Base-by-base conservation (phyloP, 176 grass and related monocot species). In the Cenchrus americanus region DNA sequence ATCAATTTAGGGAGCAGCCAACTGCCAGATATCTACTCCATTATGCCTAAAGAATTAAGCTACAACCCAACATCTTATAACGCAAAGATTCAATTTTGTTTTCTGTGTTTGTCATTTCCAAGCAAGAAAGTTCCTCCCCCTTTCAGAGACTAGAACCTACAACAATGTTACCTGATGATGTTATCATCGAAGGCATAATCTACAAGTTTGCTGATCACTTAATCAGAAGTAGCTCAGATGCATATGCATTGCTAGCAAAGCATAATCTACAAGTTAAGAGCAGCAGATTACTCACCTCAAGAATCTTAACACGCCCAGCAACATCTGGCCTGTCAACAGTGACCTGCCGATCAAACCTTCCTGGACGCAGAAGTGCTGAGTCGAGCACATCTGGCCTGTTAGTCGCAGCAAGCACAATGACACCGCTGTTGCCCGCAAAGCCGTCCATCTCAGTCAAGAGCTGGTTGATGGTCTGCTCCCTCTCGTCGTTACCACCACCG, bases 391-490 rank as follows among this genome's bases (percentile, higher is more conserved):
- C 96, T 0, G 96, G 96, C 26, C 96, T 84, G 86, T 98, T 98
- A 14, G 96, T 98, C 0, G 96, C 96, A 0, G 96, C 96, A 1
- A 98, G 90, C 59, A 98, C 96, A 18, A 98, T 98, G 50, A 98
- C 96, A 48, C 96, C 96, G 2, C 93, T 98, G 46, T 98, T 98
- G 11, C 96, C 96, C 2, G 96, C 23, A 41, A 98, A 98, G 0
- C 96, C 96, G n/a, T 98, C 96, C 96, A 95, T 98, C 89, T 98
- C 96, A 0, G 96, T 98, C 62, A 98, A 78, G 32, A 98, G 87
- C 89, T 98, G 96, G 80, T 98, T 98, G 62, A 95, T 98, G 26
- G 96, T 98, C 91, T 98, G 96, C 86, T 98, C 96, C 68, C 96
- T 93, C 87, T 98, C 96, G 44, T 98, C 96, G 7, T 98, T 98